phyloP scores from a whole-genome alignment of 1,284 basidiomycete genomes.

The Ceratobasidium sp. region DNA sequence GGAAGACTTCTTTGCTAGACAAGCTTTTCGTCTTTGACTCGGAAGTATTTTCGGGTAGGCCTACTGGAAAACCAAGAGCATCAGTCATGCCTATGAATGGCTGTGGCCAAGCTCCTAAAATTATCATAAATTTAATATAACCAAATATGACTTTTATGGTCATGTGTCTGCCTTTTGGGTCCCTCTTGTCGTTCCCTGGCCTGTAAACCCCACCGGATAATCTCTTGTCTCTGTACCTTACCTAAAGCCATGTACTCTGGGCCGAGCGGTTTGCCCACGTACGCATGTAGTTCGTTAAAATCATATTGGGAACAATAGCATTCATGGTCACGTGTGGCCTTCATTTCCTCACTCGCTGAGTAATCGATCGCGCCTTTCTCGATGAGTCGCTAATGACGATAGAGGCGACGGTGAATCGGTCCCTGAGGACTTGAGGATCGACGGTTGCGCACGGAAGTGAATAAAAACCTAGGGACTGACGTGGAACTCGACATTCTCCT shows the following conservation, averaged over 20 bases:
- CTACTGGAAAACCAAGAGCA: neutral
- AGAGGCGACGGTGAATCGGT: too few species aligned
- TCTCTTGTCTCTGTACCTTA: neutral
- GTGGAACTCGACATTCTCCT: neutral
- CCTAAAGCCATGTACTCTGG: too few species aligned
- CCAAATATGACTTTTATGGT: neutral
- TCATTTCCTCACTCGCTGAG: too few species aligned
- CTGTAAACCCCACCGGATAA: neutral
- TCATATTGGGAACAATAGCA: too few species aligned
- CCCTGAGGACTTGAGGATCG: too few species aligned
- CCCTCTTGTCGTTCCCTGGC: too few species aligned
- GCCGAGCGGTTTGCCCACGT: too few species aligned
- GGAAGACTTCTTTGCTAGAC: neutral
- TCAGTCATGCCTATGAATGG: conserved; percentile 9
- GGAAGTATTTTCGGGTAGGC: conserved; percentile 1
- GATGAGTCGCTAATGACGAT: neutral
- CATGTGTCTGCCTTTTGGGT: too few species aligned
- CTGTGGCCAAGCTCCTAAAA: neutral
- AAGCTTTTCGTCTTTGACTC: conserved; percentile 10
- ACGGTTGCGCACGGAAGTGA: too few species aligned
- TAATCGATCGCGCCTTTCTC: neutral
- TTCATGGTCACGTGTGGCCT: too few species aligned
- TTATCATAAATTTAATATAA: neutral
- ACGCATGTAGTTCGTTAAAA: too few species aligned
- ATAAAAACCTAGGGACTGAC: too few species aligned